Percentiles rank a stretch among this genome's conserved stretches.
Conservation (phyloP, 2,329 filamentous ascomycete genomes). For the Geoglossum cookeanum region DNA sequence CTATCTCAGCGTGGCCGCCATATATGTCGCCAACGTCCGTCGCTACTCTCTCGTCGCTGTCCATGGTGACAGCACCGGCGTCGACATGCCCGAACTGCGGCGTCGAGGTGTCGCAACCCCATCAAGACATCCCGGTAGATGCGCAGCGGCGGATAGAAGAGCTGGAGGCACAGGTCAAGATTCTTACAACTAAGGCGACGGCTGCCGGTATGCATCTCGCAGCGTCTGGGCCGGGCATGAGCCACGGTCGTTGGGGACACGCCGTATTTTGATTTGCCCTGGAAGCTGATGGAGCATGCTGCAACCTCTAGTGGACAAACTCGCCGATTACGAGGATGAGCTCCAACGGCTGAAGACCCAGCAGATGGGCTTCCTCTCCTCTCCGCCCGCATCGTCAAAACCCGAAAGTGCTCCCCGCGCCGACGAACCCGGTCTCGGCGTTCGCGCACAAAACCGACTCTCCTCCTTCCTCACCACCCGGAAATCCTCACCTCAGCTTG, state of each 20-base stretch:
- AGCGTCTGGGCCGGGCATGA: no score
- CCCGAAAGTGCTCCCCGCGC: not conserved
- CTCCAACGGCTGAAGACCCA: slow-evolving; percentile 37
- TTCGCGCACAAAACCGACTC: not conserved
- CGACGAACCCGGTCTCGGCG: not conserved
- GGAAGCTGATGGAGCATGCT: not conserved
- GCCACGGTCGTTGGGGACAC: no score
- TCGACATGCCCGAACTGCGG: not conserved
- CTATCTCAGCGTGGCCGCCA: not conserved
- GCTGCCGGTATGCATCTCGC: slow-evolving; percentile 5
- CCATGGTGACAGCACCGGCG: not conserved
- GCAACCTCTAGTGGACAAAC: slow-evolving; percentile 21
- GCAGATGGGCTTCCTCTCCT: slow-evolving; percentile 7
- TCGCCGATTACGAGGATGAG: slow-evolving; percentile 66
- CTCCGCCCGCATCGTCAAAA: not conserved
- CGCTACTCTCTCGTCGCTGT: not conserved
- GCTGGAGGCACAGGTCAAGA: slow-evolving; percentile 9
- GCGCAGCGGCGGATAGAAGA: slow-evolving; percentile 7
- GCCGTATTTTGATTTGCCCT: not conserved
- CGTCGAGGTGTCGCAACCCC: slow-evolving; percentile 8
- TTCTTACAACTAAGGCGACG: slow-evolving; percentile 9
- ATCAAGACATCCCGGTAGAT: slow-evolving; percentile 1
- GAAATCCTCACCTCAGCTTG: not conserved
- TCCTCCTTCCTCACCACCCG: slow-evolving; percentile 2
- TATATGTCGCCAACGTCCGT: not conserved